Conservation (phyloP, 768 basidiomycete species). For the Leccinum truebloodii region DNA sequence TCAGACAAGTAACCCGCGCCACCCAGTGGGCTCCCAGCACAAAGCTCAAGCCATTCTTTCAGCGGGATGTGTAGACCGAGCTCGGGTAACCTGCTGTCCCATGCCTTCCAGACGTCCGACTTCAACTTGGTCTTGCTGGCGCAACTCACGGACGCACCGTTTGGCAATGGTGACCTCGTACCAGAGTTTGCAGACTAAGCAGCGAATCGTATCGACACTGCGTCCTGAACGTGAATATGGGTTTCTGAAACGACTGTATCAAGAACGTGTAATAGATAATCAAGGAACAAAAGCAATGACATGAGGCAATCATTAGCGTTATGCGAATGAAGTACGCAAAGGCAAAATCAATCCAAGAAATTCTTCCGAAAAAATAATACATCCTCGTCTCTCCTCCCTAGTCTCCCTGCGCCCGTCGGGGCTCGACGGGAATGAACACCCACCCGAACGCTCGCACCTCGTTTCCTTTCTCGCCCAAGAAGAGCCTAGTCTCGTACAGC, state of each 20-base stretch:
- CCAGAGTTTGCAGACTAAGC: background rate
- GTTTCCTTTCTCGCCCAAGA: slow-evolving; percentile 56
- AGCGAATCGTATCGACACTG: background rate
- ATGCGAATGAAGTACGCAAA: too few relatives aligned
- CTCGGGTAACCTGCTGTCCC: too few relatives aligned
- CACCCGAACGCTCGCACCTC: slow-evolving; percentile 63
- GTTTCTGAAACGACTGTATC: background rate
- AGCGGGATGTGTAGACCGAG: too few relatives aligned
- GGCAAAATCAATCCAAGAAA: background rate
- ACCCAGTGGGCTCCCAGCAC: too few relatives aligned
- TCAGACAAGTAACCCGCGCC: too few relatives aligned
- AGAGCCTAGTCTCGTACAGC: slow-evolving; percentile 63
- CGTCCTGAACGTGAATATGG: background rate
- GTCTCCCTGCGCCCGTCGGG: background rate
- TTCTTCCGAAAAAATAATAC: background rate
- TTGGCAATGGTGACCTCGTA: too few relatives aligned
- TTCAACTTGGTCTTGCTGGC: too few relatives aligned
- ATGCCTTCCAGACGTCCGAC: too few relatives aligned
- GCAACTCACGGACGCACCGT: too few relatives aligned
- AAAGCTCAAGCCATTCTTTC: too few relatives aligned
- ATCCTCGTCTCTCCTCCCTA: background rate
- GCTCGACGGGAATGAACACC: slow-evolving; percentile 48
- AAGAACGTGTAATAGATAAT: background rate
- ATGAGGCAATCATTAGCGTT: background rate
- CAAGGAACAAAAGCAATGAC: background rate